Base-by-base conservation (phyloP, 306 rosid genomes). In the Malus orientalis region DNA sequence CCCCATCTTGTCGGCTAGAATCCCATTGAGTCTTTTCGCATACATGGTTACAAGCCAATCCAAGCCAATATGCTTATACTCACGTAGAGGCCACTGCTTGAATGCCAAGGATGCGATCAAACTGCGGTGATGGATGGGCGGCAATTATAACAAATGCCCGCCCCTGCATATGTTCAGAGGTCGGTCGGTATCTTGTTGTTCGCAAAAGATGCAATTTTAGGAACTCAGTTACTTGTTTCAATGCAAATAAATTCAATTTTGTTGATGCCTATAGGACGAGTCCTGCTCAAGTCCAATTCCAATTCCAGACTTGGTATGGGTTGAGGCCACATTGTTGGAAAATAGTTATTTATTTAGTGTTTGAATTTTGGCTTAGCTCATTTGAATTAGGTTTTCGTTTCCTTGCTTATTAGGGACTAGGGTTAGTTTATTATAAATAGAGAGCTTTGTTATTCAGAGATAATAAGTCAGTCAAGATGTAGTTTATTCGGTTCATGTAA, bases 31-130 rank as follows among this genome's bases (percentile, higher is more conserved):
- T 80, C 95, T 88, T 80, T 95, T 95, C 74, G 91, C 99, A 86
- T 95, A 95, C 99, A 95, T 92, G 0, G 99, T 92, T 57, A 95
- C 99, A 45, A 95, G 99, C 99, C 99, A 95, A 86, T 95, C 99
- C 91, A 92, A 89, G 55, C 99, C 99, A 86, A 95, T 92, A 82
- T 95, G 99, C 72, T 95, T 97, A 81, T 95, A 33, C 36, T 33
- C 72, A 95, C 97, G 99, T 69, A 92, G 90, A 81, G 99, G 84
- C n/a, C 72, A 85, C 87, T 93, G 97, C 88, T 77, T 93, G 85
- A 87, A 86, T 33, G 36, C 7, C 36, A 33, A 32, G 36, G 36
- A 32, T 32, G 36, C 6, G 36, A 32, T 32, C 36, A 87, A 84
- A 86, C 84, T 93, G 97, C 73, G 91, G 92, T 72, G 84, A 75